Conservation (phyloP, 2,329 filamentous ascomycete species). For the Amylocarpus encephaloides region DNA sequence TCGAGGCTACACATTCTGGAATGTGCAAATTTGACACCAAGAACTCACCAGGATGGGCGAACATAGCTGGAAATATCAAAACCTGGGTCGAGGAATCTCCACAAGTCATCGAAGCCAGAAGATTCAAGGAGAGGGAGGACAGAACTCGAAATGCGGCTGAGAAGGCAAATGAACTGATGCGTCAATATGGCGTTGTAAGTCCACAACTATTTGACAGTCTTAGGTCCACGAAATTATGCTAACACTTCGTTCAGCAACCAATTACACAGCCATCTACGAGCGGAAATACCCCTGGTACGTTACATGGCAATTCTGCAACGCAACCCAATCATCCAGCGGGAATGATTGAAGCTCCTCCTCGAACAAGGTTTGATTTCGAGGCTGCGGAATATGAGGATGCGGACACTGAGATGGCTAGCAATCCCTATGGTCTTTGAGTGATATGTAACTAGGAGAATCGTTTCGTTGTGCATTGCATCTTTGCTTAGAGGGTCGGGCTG, state of each 20-base stretch:
- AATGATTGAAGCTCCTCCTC: slow-evolving; percentile 15
- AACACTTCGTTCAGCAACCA: slow-evolving; percentile 4
- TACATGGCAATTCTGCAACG: neutral
- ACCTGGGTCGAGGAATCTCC: slow-evolving; percentile 25
- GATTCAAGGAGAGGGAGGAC: slow-evolving; percentile 22
- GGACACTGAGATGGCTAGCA: slow-evolving; percentile 21
- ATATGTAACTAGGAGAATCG: too few species aligned
- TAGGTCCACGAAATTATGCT: neutral
- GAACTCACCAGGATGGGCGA: slow-evolving; percentile 54
- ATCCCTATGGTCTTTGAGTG: slow-evolving; percentile 3
- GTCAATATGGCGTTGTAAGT: slow-evolving; percentile 7
- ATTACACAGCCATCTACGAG: slow-evolving; percentile 5
- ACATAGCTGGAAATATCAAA: slow-evolving; percentile 29
- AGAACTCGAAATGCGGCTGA: slow-evolving; percentile 21
- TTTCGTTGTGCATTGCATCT: neutral
- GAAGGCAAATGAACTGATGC: slow-evolving; percentile 25
- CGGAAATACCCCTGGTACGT: slow-evolving; percentile 22
- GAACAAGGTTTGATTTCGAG: slow-evolving; percentile 21
- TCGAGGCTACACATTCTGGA: slow-evolving; percentile 62
- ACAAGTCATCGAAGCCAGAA: slow-evolving; percentile 19
- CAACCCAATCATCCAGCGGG: slow-evolving; percentile 5
- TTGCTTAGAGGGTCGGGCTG: slow-evolving; percentile 20
- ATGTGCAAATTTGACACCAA: slow-evolving; percentile 67
- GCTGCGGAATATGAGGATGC: slow-evolving; percentile 25
- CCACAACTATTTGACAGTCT: too few species aligned